Evolutionary conservation across 2,329 filamentous ascomycete species (phyloP).

Genomic region (Apiospora saccharicola): DNA sequence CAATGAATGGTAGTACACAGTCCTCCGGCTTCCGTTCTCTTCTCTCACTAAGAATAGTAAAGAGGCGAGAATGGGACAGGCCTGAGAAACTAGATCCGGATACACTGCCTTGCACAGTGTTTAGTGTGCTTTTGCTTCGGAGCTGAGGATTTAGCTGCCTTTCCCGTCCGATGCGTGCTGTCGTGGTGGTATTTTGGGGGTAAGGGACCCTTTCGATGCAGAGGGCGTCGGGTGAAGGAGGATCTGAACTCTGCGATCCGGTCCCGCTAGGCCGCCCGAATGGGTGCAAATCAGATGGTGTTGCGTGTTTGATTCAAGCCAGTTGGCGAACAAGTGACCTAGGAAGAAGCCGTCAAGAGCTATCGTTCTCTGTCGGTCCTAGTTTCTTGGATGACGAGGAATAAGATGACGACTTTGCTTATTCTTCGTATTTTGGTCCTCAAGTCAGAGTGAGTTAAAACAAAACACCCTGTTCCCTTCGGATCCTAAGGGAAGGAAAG

Average conservation of each 20-base stretch:
- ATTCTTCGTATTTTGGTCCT: background rate
- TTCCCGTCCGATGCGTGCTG: background rate
- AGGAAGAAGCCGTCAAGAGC: slow-evolving; percentile 13
- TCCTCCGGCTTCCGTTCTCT: background rate
- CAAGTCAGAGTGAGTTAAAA: background rate
- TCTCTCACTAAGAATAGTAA: background rate
- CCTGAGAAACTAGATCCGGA: background rate
- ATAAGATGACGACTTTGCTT: background rate
- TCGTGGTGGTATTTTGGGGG: background rate
- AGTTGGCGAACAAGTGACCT: slow-evolving; percentile 1
- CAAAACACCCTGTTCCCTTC: slow-evolving; percentile 1
- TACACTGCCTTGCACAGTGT: slow-evolving; percentile 7
- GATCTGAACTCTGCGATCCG: slow-evolving; percentile 19
- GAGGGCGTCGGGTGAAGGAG: slow-evolving; percentile 6
- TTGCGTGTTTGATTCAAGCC: slow-evolving; percentile 17
- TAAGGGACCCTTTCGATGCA: background rate
- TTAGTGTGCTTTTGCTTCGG: background rate
- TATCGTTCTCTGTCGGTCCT: background rate
- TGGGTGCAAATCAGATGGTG: slow-evolving; percentile 18
- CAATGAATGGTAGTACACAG: background rate
- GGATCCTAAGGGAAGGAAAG: background rate
- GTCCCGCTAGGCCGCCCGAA: slow-evolving; percentile 12
- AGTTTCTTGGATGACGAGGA: background rate
- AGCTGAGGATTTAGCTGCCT: background rate
- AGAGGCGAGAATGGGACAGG: background rate